Percentiles rank a stretch among this genome's conserved stretches.
Evolutionary conservation across 139 green algal genomes (phyloP).

Genomic region (Chlorella sp.): DNA sequence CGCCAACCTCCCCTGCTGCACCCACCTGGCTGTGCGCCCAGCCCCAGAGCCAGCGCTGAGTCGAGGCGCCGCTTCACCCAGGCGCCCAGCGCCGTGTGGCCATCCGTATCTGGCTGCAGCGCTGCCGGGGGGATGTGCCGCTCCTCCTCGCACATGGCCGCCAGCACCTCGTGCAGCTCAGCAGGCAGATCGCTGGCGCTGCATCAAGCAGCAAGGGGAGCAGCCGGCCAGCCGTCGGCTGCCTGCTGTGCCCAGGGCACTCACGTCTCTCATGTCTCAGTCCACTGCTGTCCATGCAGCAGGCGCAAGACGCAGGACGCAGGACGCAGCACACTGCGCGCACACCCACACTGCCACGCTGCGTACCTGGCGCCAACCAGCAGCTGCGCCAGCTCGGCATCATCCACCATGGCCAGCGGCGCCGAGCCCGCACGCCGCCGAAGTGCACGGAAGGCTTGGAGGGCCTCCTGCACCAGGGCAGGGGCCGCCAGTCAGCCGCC

Average conservation of each 20-base stretch:
- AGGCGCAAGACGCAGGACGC: too few relatives aligned
- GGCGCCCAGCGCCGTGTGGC: conserved; percentile 7
- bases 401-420: background rate
- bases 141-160: conserved; percentile 2
- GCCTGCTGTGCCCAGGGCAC: background rate
- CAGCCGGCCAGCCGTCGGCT: background rate
- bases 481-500: background rate
- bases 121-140: background rate
- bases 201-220: background rate
- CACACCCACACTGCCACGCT: background rate
- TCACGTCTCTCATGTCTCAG: too few relatives aligned
- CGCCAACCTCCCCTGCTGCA: background rate
- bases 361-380: conserved; percentile 1
- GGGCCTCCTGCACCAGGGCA: background rate
- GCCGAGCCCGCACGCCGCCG: background rate
- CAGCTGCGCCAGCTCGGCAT: background rate
- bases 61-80: conserved; percentile 18
- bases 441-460: background rate
- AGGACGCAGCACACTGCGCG: too few relatives aligned
- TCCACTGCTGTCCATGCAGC: too few relatives aligned
- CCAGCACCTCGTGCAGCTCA: conserved; percentile 17
- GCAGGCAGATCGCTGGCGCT: conserved; percentile 1
- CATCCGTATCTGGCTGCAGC: background rate
- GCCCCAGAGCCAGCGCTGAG: background rate
- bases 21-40: background rate